A percentile compares a stretch with the other conserved stretches of the same genome.
Evolutionary conservation across 345 rosid species (phyloP).

Genomic region (Fremontodendron californicum): DNA sequence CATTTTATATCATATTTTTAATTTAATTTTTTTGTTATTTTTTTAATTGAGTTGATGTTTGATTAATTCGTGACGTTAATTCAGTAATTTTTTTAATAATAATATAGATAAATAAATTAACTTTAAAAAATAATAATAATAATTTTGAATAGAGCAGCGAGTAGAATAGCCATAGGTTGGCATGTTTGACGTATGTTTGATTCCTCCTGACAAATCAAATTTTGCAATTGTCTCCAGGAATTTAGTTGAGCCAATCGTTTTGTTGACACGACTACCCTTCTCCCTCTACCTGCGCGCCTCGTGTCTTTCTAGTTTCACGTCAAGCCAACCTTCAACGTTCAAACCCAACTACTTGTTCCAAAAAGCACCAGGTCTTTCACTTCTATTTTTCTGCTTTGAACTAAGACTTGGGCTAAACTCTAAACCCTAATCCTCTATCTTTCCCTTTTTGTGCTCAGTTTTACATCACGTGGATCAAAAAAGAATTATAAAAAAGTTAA

Average conservation of each 20-base stretch:
- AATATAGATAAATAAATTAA: too few species aligned
- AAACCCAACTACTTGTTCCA: not conserved
- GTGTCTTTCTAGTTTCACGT: not conserved
- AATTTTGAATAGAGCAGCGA: not conserved
- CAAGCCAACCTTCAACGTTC: not conserved
- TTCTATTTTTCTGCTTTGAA: too few species aligned
- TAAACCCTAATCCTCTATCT: too few species aligned
- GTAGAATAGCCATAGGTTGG: not conserved
- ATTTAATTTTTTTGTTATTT: too few species aligned
- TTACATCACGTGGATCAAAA: too few species aligned
- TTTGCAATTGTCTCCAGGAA: not conserved
- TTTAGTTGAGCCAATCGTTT: not conserved
- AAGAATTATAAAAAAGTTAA: too few species aligned
- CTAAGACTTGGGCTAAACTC: too few species aligned
- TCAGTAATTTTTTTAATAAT: not conserved
- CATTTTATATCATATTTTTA: too few species aligned
- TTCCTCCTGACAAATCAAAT: too few species aligned
- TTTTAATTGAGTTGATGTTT: too few species aligned
- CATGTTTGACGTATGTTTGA: not conserved
- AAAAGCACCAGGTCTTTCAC: not conserved
- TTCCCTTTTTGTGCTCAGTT: too few species aligned
- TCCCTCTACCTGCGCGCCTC: not conserved
- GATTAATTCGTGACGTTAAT: not conserved
- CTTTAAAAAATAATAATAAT: too few species aligned
- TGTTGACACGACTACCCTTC: not conserved